These are phyloP conservation scores for Phalaenopsis hybrid DNA, from an alignment of 116 monocot species.

Conservation along the genomic window DNA sequence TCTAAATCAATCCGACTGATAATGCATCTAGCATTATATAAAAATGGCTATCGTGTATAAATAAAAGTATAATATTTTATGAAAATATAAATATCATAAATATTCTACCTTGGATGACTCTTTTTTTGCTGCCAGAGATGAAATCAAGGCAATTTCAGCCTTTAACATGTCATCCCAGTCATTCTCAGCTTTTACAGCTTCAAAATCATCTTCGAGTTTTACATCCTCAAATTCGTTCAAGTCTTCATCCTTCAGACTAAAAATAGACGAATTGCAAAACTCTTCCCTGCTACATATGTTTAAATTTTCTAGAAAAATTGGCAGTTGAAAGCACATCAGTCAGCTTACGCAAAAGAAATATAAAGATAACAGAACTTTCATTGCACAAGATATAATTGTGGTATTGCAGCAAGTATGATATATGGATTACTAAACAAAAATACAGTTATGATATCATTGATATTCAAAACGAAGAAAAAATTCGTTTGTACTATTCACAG, in stretches of 20 bases:
- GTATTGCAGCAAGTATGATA: constrained; percentile 2
- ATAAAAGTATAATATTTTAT: neutral
- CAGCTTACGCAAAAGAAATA: neutral
- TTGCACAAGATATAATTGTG: neutral
- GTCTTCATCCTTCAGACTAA: constrained; percentile 2
- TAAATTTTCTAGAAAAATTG: neutral
- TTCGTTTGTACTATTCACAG: too few species aligned
- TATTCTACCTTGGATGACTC: constrained; percentile 1
- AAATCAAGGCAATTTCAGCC: constrained; percentile 7
- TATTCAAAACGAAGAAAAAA: too few species aligned
- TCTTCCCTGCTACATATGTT: neutral
- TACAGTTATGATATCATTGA: neutral
- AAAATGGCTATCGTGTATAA: too few species aligned
- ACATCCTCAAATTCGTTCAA: neutral
- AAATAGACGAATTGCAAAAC: neutral
- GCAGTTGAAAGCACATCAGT: neutral
- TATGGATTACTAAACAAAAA: neutral
- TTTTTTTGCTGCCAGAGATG: neutral
- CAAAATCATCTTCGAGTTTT: neutral
- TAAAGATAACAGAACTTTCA: too few species aligned
- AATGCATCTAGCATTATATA: neutral
- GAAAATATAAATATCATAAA: neutral
- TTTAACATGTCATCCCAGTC: constrained; percentile 7
- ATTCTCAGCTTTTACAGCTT: neutral
- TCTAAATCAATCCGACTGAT: neutral